Evolutionary conservation across 345 rosid species (phyloP).

Genomic region (Eucalyptus marginata): DNA sequence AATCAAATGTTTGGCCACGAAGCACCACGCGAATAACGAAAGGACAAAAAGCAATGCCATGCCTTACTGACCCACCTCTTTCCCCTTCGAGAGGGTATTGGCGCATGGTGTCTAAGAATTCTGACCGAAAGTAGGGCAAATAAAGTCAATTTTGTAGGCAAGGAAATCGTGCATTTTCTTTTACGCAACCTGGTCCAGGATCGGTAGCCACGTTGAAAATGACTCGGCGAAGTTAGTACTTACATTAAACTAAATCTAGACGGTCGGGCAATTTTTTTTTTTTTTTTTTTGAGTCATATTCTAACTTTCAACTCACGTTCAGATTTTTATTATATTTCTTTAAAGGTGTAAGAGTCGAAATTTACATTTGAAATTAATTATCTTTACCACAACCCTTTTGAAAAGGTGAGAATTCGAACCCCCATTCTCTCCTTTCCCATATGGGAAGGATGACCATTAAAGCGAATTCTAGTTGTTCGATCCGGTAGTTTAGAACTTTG

Average conservation of each 20-base stretch:
- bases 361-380: no score
- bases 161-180: background rate
- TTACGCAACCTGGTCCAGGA: background rate
- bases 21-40: background rate
- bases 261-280: no score
- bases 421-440: rapidly evolving
- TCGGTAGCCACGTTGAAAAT: background rate
- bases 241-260: background rate
- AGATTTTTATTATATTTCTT: no score
- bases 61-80: background rate
- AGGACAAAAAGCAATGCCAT: background rate
- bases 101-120: background rate
- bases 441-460: no score
- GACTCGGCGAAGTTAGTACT: background rate
- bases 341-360: no score
- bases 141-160: background rate
- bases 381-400: rapidly evolving
- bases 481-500: background rate
- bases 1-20: background rate
- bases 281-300: no score
- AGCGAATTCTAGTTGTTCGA: no score
- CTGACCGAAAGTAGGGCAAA: background rate
- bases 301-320: no score
- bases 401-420: no score
- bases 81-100: background rate